Base-by-base conservation (phyloP, 192 early-diverging fungal genomes). In the Mortierella claussenii region DNA sequence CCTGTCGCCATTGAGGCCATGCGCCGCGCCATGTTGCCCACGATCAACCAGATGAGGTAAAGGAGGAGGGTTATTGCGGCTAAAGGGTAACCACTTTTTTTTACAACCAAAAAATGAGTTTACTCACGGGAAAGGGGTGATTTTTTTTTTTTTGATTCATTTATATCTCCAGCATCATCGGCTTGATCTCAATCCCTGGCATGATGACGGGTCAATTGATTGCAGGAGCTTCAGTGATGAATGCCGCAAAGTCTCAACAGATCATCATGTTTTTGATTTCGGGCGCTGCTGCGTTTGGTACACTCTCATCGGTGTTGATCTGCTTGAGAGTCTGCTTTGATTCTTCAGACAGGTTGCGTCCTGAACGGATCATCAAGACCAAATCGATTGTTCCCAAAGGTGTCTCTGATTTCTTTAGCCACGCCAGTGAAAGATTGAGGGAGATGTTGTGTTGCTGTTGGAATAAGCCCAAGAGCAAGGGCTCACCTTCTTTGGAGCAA, bases 131-230 rank as follows among this genome's bases (percentile, higher is more conserved):
- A 6, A 12, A 12, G 33, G 5, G 12, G 15, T 32, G 10, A 1
- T 34, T 20, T 28, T 51, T 26, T 28, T 13, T 12, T 21, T 55
- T 42, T 43, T 26, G 28, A 50, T 55, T 33, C 45, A 50, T 51
- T 7, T 48, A 23, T 13, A 1, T 23, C 0, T 20, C 11, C 47
- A 81, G 88, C 57, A 88, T 95, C 34, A 91, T 92, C 44, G 95
- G 93, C 10, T 74, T 96, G 51, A 91, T 96, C 31, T 92, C 93
- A 15, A 96, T 96, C 49, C 94, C 94, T 0, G 94, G 91, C 4
- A 85, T 92, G 81, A 94, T 96, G 95, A 93, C 90, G 0, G 95
- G 95, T 28, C 93, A 93, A 67, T 85, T 95, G 43, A 85, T 96
- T 50, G 92, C 90, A n/a, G 95, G 95, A 32, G 88, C 93, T 0